Base-by-base conservation (phyloP, 257 asterid species). In the Buddleja alternifolia region DNA sequence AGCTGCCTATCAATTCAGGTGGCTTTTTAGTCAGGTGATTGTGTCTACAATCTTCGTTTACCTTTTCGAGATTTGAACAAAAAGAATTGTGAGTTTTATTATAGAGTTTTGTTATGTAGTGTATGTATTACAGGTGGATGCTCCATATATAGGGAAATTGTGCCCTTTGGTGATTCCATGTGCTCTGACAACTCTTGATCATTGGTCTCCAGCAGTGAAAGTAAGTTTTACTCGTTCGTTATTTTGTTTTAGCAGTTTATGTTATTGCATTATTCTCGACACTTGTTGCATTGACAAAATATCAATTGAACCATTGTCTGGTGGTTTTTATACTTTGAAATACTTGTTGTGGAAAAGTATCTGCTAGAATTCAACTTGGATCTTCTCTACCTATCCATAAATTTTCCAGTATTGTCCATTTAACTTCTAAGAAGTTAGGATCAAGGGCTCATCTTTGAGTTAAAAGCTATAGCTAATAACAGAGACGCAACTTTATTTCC, bases 131-230 rank as follows among this genome's bases (percentile, higher is more conserved):
- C 67, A 94, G 99, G 86, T 94, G 73, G 92, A 82, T 77, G 84
- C 79, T 71, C 89, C 91, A 17, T 76, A 75, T 67, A 66, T 91
- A 50, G 97, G 97, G 71, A 90, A 83, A 79, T 75, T 93, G 62
- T 84, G 88, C 69, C 73, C 85, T 78, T 80, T 86, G 86, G 85
- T 90, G 78, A 81, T 94, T 73, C 99, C 99, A 19, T 87, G 96
- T 83, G 93, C 90, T 51, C 78, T 94, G 45, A 83, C 94, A 44
- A 87, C 96, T 71, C 91, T 94, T 58, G 99, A 94, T 88, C 99
- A 94, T 79, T 91, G 99, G 99, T 94, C 96, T 20, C 86, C 95
- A 0, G 88, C 88, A 81, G 99, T 94, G 55, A 94, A 94, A 78
- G 99, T 94, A 66, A 59, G 93, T 70, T 60, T 29, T 64, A 32